Percentiles rank a stretch among this genome's conserved stretches.
These are phyloP conservation scores for Lasiosphaeria ovina DNA, from an alignment of 495 filamentous ascomycete genomes.

Conservation along the genomic window DNA sequence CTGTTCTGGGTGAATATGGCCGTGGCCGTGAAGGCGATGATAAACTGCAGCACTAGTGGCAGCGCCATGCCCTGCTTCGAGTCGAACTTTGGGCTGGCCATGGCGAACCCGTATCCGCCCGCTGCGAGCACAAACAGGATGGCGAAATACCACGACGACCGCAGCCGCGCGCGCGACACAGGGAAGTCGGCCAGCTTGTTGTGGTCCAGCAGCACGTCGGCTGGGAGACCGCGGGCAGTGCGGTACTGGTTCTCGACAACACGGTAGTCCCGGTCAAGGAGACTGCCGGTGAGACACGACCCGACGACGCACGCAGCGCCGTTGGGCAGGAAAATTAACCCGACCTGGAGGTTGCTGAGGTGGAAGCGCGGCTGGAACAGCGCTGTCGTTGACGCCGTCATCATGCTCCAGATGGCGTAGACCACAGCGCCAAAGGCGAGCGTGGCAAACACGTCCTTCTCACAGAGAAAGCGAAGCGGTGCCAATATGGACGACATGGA, in stretches of 20 bases:
- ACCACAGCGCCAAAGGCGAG: slow-evolving; percentile 49
- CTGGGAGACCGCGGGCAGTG: slow-evolving; percentile 38
- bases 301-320: slow-evolving; percentile 28
- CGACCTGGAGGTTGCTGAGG: slow-evolving; percentile 54
- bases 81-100: slow-evolving; percentile 43
- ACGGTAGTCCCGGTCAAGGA: slow-evolving; percentile 29
- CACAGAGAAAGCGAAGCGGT: slow-evolving; percentile 57
- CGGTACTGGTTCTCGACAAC: slow-evolving; percentile 25
- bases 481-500: slow-evolving; percentile 41
- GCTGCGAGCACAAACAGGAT: slow-evolving; percentile 35
- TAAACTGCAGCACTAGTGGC: slow-evolving; percentile 47
- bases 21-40: slow-evolving; percentile 46
- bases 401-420: slow-evolving; percentile 32
- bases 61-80: slow-evolving; percentile 33
- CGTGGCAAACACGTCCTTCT: slow-evolving; percentile 59
- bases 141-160: slow-evolving; percentile 29
- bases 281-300: slow-evolving; percentile 21
- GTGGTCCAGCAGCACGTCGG: slow-evolving; percentile 45
- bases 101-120: slow-evolving; percentile 52
- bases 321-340: slow-evolving; percentile 34
- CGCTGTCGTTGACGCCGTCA: slow-evolving; percentile 31
- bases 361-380: slow-evolving; percentile 44
- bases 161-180: slow-evolving; percentile 59
- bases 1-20: slow-evolving; percentile 41
- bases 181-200: slow-evolving; percentile 59